Conservation (phyloP, 2,329 filamentous ascomycete species). For the Fusarium lateritium region DNA sequence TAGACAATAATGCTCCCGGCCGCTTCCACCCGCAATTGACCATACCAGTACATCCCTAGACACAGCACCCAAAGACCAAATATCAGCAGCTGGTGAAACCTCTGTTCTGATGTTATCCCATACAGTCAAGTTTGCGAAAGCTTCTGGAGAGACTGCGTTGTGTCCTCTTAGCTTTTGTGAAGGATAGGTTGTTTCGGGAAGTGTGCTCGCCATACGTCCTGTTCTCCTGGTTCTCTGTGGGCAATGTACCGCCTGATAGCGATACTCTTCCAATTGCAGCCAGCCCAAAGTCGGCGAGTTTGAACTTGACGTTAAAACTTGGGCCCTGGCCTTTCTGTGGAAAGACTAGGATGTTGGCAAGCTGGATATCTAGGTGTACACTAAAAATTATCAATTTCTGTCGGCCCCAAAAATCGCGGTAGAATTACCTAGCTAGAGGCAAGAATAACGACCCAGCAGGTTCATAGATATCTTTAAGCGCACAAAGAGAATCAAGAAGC, state of each 20-base stretch:
- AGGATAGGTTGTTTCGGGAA: not conserved
- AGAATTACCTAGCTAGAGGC: not conserved
- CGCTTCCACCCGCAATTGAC: not conserved
- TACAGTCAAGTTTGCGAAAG: not conserved
- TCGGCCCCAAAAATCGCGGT: not conserved
- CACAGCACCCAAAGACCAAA: constrained; percentile 28
- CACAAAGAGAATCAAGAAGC: constrained; percentile 5
- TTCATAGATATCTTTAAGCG: not conserved
- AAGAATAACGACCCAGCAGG: no score
- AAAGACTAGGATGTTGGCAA: constrained; percentile 32
- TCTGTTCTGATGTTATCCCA: not conserved
- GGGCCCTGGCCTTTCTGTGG: not conserved
- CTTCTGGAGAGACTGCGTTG: constrained; percentile 15
- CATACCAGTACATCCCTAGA: constrained; percentile 33
- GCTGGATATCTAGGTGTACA: constrained; percentile 31
- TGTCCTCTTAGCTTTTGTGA: no score
- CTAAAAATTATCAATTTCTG: not conserved
- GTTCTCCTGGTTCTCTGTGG: constrained; percentile 1
- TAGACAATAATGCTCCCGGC: constrained; percentile 5
- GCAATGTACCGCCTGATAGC: fast-evolving
- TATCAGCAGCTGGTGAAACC: not conserved
- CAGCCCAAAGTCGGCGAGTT: constrained; percentile 25
- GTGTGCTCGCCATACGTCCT: constrained; percentile 27
- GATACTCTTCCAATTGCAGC: not conserved
- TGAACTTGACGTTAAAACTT: constrained; percentile 15